Percentiles rank a stretch among this genome's conserved stretches.
These are phyloP conservation scores for Multifurca ochricompacta DNA, from an alignment of 768 basidiomycete species.

Conservation along the genomic window DNA sequence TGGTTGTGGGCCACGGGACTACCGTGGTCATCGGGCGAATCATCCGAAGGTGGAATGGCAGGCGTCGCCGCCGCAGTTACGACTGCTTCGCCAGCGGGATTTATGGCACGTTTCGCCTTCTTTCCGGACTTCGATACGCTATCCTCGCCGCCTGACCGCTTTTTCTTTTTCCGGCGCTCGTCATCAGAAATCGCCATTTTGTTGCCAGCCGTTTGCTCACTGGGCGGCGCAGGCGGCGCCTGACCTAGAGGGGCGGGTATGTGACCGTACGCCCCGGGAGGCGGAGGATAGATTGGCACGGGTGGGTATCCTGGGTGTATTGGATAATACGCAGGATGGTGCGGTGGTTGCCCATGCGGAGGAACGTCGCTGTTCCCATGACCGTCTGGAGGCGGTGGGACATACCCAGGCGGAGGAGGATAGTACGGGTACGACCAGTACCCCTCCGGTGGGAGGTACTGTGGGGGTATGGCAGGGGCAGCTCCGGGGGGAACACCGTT, in stretches of 20 bases:
- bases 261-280: constrained; percentile 23
- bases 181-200: constrained; percentile 20
- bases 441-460: constrained; percentile 33
- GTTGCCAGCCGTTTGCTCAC: constrained; percentile 20
- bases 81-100: not conserved
- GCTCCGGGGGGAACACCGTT: constrained; percentile 22
- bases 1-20: constrained; percentile 10
- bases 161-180: constrained; percentile 16
- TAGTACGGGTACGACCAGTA: constrained; percentile 40
- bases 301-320: constrained; percentile 31
- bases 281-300: constrained; percentile 27
- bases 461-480: constrained; percentile 25
- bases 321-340: constrained; percentile 34
- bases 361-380: constrained; percentile 26
- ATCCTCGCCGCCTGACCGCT: constrained; percentile 24
- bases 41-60: not conserved
- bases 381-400: constrained; percentile 32
- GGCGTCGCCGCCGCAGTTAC: not conserved
- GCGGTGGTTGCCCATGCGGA: constrained; percentile 26
- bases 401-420: constrained; percentile 35
- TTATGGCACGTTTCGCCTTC: constrained; percentile 28
- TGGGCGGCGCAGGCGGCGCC: not conserved
- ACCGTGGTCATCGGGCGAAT: constrained; percentile 11
- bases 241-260: constrained; percentile 12
- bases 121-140: constrained; percentile 26